Evolutionary conservation across 2,329 filamentous ascomycete species (phyloP).

Genomic region (Teratosphaeria zuluensis): DNA sequence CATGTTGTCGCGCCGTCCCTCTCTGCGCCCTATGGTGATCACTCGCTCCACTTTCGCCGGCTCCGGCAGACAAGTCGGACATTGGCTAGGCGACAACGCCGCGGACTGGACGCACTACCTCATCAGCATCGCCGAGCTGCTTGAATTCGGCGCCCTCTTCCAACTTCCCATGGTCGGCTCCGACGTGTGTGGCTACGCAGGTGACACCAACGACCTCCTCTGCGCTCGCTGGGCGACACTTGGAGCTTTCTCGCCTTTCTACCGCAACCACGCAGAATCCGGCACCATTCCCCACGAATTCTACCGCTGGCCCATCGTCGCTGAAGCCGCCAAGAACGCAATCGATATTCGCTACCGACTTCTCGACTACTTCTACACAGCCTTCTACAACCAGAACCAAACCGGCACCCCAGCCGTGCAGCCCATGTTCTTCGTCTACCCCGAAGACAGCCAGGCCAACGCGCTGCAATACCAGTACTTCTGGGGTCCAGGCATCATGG

Average conservation of each 20-base stretch:
- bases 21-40: slow-evolving; percentile 58
- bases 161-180: slow-evolving; percentile 40
- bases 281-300: slow-evolving; percentile 55
- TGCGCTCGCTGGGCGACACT: slow-evolving; percentile 68
- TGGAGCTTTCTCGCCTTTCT: slow-evolving; percentile 66
- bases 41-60: slow-evolving; percentile 69
- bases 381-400: slow-evolving; percentile 49
- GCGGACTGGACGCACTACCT: slow-evolving; percentile 37
- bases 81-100: slow-evolving; percentile 52
- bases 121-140: slow-evolving; percentile 32
- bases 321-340: slow-evolving; percentile 55
- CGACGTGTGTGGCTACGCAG: slow-evolving; percentile 68
- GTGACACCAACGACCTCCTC: slow-evolving; percentile 41
- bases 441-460: slow-evolving; percentile 44
- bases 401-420: slow-evolving; percentile 57
- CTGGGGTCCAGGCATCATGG: slow-evolving; percentile 47
- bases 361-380: slow-evolving; percentile 73
- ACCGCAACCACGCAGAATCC: slow-evolving; percentile 59
- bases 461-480: slow-evolving; percentile 48
- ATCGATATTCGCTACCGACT: slow-evolving; percentile 66
- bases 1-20: slow-evolving; percentile 53
- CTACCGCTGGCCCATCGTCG: slow-evolving; percentile 57
- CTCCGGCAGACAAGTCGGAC: slow-evolving; percentile 50
- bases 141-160: slow-evolving; percentile 38
- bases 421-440: slow-evolving; percentile 66